These are phyloP conservation scores for Lepidium didymum DNA, from an alignment of 345 rosid species.

Conservation along the genomic window DNA sequence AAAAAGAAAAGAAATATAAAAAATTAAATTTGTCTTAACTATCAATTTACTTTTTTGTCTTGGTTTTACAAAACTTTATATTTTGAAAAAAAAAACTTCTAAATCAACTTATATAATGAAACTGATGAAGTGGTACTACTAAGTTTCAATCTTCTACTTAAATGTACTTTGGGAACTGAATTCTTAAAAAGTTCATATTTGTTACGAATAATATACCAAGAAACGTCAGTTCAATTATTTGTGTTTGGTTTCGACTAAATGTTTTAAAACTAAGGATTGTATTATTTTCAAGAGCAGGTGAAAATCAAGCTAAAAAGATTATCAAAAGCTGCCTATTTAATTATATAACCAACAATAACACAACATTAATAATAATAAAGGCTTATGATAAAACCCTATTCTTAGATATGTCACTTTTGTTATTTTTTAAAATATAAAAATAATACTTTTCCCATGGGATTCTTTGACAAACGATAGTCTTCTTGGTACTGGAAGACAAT, in stretches of 20 bases:
- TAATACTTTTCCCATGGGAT: neutral
- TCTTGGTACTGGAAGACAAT: constrained; percentile 28
- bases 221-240: neutral
- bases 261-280: neutral
- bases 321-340: neutral
- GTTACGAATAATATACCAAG: neutral
- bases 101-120: too few relatives aligned
- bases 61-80: too few relatives aligned
- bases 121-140: too few relatives aligned
- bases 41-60: too few relatives aligned
- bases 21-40: too few relatives aligned
- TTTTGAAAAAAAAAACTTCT: too few relatives aligned
- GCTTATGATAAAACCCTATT: neutral
- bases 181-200: neutral
- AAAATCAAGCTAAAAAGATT: neutral
- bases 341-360: neutral
- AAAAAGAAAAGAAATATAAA: too few relatives aligned
- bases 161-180: neutral
- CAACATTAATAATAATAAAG: neutral
- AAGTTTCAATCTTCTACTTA: neutral
- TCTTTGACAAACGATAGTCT: constrained; percentile 30
- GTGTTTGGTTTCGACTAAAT: neutral
- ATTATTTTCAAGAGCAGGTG: constrained; percentile 16
- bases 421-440: neutral
- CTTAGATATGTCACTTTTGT: neutral